Conservation (phyloP, 1,284 basidiomycete genomes). For the Trichosporon coremiiforme region DNA sequence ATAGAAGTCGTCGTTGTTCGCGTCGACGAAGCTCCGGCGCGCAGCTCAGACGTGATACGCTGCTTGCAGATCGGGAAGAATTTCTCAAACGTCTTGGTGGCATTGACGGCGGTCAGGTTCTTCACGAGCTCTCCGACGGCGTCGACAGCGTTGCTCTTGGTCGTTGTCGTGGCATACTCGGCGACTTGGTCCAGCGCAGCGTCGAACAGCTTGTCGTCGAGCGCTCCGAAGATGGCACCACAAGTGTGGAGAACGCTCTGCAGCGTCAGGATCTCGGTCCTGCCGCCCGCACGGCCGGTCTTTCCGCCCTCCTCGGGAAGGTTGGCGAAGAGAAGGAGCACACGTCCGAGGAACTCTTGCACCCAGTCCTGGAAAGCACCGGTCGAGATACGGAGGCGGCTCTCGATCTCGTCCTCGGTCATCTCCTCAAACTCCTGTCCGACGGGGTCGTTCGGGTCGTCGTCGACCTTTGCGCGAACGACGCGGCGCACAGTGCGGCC, state of each 20-base stretch:
- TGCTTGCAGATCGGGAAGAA: constrained; percentile 77
- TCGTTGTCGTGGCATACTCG: constrained; percentile 76
- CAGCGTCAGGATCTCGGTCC: constrained; percentile 52
- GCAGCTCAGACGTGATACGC: constrained; percentile 84
- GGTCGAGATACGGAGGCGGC: constrained; percentile 48
- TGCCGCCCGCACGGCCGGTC: constrained; percentile 55
- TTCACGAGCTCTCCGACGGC: constrained; percentile 87
- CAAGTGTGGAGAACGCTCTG: constrained; percentile 50
- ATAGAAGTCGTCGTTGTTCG: constrained; percentile 83
- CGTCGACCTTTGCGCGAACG: constrained; percentile 37
- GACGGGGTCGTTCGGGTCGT: constrained; percentile 51
- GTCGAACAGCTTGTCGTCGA: constrained; percentile 85
- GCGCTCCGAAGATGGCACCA: constrained; percentile 75
- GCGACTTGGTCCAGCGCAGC: constrained; percentile 78
- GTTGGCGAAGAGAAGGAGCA: constrained; percentile 86
- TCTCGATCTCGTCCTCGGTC: constrained; percentile 45
- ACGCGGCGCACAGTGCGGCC: constrained; percentile 39
- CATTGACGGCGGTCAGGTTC: constrained; percentile 78
- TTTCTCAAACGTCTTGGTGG: constrained; percentile 73
- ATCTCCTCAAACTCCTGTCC: constrained; percentile 49
- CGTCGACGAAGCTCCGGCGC: constrained; percentile 86
- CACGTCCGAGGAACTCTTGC: constrained; percentile 77
- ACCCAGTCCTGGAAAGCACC: constrained; percentile 71
- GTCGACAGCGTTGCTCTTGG: constrained; percentile 81
- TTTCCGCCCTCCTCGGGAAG: constrained; percentile 74